Base-by-base conservation (phyloP, 2,329 filamentous ascomycete species). In the Fonsecaea pugnacius region DNA sequence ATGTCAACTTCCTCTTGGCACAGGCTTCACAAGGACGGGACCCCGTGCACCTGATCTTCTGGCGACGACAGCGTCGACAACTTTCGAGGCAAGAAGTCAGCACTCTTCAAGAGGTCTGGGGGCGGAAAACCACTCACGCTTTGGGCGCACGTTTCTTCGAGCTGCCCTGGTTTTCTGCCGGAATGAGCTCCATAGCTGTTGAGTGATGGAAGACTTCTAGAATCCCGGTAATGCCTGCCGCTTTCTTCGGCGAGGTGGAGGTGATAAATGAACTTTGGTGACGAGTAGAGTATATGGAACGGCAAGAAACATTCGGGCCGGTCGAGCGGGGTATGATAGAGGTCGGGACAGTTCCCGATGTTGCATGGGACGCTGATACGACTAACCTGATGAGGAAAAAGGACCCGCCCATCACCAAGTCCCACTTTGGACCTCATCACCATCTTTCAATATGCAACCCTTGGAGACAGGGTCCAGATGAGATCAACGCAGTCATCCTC, bases 41-140 rank as follows among this genome's bases (percentile, higher is more conserved):
- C 12, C 79, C 79, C 21, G 78, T 77, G 68, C 79, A 81, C 67
- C 78, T 79, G 67, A 81, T 80, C 69, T 82, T 81, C 59, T 80
- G 78, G 57, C 76, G 74, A 30, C 80, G 78, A 65, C 80, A 82
- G 67, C 79, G 75, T 53, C 74, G 72, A 65, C 80, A 82, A 46
- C 80, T 60, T 35, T 35, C 27, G 27, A 51, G 14, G 7, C 12
- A 30, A n/a, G 27, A 7, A 24, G 18, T 58, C 30, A 58, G 56
- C 43, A 24, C 5, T n/a, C 16, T 58, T 27, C 8, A 14, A 16
- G 10, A 6, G 9, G 16, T 12, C 46, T 16, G 27, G 43, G 16
- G 30, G 4, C 40, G n/a, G 30, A 50, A 16, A 6, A 32, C 27
- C 8, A 12, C 56, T 48, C 30, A 58, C 56, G 56, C 56, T 50